Evolutionary conservation across 2,329 filamentous ascomycete species (phyloP).

Genomic region (Fusarium sacchari): DNA sequence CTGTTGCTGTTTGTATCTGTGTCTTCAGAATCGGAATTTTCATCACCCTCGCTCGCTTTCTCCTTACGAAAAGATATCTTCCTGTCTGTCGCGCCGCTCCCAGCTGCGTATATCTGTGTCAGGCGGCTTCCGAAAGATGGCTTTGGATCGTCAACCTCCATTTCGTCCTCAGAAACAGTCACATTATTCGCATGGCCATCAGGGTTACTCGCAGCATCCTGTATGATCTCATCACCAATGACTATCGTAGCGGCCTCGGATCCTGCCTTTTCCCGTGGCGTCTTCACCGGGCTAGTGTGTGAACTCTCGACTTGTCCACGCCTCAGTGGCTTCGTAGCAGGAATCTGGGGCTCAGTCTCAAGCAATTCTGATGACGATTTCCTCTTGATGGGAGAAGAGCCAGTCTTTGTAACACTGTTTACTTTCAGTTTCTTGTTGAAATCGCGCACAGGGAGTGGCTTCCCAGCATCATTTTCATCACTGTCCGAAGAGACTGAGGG

Average conservation of each 20-base stretch:
- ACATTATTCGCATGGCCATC: neutral
- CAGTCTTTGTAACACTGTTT: neutral
- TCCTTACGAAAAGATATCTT: conserved; percentile 12
- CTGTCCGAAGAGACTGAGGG: conserved; percentile 20
- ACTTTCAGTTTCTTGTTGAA: conserved; percentile 51
- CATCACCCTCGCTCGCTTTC: conserved; percentile 13
- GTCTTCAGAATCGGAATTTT: neutral
- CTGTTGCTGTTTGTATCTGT: neutral
- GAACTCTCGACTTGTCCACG: neutral
- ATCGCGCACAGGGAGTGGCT: conserved; percentile 45
- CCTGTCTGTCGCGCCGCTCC: neutral
- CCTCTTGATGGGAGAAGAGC: neutral
- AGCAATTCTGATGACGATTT: neutral
- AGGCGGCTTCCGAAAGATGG: conserved; percentile 34
- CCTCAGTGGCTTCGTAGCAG: conserved; percentile 18
- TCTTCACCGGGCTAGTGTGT: neutral
- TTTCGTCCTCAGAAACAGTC: neutral
- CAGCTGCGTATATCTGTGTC: conserved; percentile 36
- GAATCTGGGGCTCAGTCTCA: conserved; percentile 32
- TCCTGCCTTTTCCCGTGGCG: neutral
- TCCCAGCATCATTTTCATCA: conserved; percentile 29
- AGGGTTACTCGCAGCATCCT: neutral
- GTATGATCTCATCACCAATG: conserved; percentile 34
- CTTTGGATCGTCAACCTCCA: conserved; percentile 5
- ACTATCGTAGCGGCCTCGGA: conserved; percentile 30